A percentile compares a stretch with the other conserved stretches of the same genome.
Conservation (phyloP, 192 early-diverging fungal genomes). For the Pilobolus umbonatus region DNA sequence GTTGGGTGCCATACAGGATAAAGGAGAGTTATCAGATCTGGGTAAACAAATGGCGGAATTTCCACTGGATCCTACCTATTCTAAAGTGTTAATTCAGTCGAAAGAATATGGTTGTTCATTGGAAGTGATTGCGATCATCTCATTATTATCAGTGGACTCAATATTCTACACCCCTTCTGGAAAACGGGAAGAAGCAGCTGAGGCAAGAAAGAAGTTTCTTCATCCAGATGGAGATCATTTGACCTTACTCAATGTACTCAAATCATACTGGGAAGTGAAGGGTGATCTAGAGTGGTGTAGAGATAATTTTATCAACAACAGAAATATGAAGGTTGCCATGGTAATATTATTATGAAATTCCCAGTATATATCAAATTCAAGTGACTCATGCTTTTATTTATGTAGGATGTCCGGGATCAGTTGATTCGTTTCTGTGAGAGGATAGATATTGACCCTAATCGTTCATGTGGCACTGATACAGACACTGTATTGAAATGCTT, state of each 20-base stretch:
- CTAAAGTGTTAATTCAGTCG: conserved; percentile 89
- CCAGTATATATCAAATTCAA: background rate
- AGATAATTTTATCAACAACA: conserved; percentile 85
- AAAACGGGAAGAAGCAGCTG: conserved; percentile 79
- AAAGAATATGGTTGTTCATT: conserved; percentile 70
- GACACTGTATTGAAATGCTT: conserved; percentile 82
- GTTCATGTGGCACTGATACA: conserved; percentile 65
- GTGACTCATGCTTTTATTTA: background rate
- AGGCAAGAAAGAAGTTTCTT: conserved; percentile 76
- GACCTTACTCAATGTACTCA: conserved; percentile 82
- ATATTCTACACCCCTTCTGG: conserved; percentile 87
- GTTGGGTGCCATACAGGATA: conserved; percentile 80
- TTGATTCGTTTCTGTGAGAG: conserved; percentile 73
- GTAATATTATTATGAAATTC: conserved; percentile 27
- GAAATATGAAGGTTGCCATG: conserved; percentile 81
- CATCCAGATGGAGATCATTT: conserved; percentile 90
- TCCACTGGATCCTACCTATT: conserved; percentile 84
- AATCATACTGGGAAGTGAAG: conserved; percentile 69
- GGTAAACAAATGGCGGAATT: conserved; percentile 86
- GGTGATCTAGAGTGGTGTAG: conserved; percentile 86
- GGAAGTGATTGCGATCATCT: conserved; percentile 86
- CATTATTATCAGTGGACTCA: conserved; percentile 88
- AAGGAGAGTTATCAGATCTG: conserved; percentile 70
- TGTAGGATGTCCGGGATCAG: conserved; percentile 82
- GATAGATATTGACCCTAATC: conserved; percentile 56